phyloP scores from a whole-genome alignment of 2,329 filamentous ascomycete genomes.

The Aspergillus pseudoglaucus region DNA sequence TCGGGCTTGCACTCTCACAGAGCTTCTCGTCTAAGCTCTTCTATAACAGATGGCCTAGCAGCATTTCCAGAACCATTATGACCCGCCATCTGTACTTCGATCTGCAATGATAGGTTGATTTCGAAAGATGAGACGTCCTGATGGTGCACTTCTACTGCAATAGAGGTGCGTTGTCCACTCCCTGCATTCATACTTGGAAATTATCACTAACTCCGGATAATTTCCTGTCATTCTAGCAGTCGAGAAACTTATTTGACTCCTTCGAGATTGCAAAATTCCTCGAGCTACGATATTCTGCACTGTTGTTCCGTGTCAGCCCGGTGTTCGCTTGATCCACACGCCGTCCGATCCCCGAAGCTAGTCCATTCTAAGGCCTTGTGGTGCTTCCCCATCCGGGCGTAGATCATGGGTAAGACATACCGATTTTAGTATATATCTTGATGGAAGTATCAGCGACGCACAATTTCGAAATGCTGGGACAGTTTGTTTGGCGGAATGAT shows the following conservation, averaged over 20 bases:
- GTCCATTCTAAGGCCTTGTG: neutral
- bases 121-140: neutral
- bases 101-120: neutral
- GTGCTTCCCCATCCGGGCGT: neutral
- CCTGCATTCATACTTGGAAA: too few relatives aligned
- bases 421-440: neutral
- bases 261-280: too few relatives aligned
- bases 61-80: neutral
- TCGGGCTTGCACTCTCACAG: neutral
- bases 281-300: neutral
- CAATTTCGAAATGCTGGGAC: neutral
- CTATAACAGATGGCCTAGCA: too few relatives aligned
- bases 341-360: neutral
- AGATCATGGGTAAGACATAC: neutral
- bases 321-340: neutral
- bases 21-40: too few relatives aligned
- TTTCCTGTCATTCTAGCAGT: too few relatives aligned
- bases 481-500: neutral
- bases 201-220: too few relatives aligned
- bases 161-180: too few relatives aligned
- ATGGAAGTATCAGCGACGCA: neutral
- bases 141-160: neutral
- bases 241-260: too few relatives aligned
- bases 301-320: neutral
- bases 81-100: neutral